Percentiles rank a stretch among this genome's conserved stretches.
Evolutionary conservation across 2,329 filamentous ascomycete genomes (phyloP).

Genomic region (Scedosporium aurantiacum): DNA sequence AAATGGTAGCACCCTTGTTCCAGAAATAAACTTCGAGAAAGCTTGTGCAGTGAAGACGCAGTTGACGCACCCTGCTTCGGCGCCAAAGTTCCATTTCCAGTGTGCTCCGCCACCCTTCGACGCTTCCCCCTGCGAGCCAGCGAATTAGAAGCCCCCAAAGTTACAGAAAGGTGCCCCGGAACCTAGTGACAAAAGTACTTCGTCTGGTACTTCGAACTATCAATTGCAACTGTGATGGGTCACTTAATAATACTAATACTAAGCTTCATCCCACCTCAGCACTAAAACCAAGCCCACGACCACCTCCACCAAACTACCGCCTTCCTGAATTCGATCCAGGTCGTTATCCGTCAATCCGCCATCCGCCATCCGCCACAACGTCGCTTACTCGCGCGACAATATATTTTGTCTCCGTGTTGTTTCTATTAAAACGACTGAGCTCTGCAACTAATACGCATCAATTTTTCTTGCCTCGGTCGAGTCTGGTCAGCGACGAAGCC

Average conservation of each 20-base stretch:
- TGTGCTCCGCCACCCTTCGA: not conserved
- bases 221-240: not conserved
- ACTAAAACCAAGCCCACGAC: not conserved
- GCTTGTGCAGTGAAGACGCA: not conserved
- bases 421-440: not conserved
- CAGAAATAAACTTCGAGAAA: not conserved
- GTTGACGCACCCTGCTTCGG: not conserved
- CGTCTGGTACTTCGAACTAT: not conserved
- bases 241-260: slow-evolving; percentile 1
- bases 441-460: no score
- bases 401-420: not conserved
- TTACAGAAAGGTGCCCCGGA: not conserved
- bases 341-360: not conserved
- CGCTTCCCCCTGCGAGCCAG: not conserved
- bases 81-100: not conserved
- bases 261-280: not conserved
- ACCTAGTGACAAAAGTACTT: not conserved
- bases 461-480: not conserved
- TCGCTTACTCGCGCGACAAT: not conserved
- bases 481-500: not conserved
- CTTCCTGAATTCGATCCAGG: not conserved
- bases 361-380: no score
- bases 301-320: not conserved
- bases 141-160: slow-evolving; percentile 2
- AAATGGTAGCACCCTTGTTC: not conserved